Conservation (phyloP, 139 green algal genomes). For the Chlamydomonas applanata region DNA sequence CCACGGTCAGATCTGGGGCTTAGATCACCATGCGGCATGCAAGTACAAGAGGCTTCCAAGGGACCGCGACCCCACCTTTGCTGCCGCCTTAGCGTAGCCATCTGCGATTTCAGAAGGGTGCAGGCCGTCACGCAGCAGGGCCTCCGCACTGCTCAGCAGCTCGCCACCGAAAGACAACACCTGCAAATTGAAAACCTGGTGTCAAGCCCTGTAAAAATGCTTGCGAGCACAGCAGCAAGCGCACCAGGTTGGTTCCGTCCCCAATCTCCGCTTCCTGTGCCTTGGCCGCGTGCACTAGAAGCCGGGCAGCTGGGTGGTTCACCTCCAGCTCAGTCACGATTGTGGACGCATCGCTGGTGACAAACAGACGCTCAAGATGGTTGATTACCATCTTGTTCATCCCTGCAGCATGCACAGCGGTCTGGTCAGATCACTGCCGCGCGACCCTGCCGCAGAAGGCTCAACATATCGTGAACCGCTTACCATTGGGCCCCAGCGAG, state of each 20-base stretch:
- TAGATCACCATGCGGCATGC: no score
- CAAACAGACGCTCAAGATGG: constrained; percentile 97
- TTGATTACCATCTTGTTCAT: constrained; percentile 99
- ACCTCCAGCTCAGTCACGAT: constrained; percentile 97
- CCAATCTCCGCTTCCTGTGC: constrained; percentile 95
- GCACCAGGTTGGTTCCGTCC: constrained; percentile 95
- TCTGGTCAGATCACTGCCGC: neutral
- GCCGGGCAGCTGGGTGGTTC: constrained; percentile 93
- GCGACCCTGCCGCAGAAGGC: neutral
- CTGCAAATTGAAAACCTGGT: constrained; percentile 30
- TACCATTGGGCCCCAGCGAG: constrained; percentile 94
- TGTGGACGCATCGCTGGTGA: constrained; percentile 94
- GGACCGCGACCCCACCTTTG: constrained; percentile 48
- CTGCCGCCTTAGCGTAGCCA: constrained; percentile 86
- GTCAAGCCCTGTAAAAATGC: no score
- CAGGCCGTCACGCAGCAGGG: constrained; percentile 87
- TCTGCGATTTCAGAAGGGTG: constrained; percentile 93
- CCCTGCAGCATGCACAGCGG: constrained; percentile 51
- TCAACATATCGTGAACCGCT: neutral
- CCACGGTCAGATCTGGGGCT: neutral
- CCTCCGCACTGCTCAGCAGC: constrained; percentile 87
- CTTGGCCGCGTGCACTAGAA: constrained; percentile 91
- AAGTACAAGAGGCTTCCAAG: neutral
- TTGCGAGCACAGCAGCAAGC: neutral
- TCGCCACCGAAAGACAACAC: constrained; percentile 93